Evolutionary conservation across 108 stramenopile genomes (phyloP).

Genomic region (Fistulifera solaris): DNA sequence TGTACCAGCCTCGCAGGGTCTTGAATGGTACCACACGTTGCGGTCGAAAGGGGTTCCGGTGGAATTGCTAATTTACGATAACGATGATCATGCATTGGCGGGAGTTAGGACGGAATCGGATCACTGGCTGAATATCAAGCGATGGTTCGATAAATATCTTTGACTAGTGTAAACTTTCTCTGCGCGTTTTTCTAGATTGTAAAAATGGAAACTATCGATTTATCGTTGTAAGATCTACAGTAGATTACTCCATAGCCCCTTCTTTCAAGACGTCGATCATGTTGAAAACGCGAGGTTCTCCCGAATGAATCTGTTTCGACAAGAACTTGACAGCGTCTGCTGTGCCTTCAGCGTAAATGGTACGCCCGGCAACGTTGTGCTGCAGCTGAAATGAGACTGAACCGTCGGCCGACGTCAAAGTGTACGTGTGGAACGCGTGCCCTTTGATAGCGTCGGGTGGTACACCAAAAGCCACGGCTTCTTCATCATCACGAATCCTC

Average conservation of each 20-base stretch:
- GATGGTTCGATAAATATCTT: constrained; percentile 71
- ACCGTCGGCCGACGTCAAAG: constrained; percentile 85
- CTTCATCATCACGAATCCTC: constrained; percentile 82
- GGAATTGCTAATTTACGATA: constrained; percentile 63
- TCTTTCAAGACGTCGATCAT: constrained; percentile 87
- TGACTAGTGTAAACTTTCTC: too few species aligned
- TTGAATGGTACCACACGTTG: constrained; percentile 70
- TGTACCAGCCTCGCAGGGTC: constrained; percentile 67
- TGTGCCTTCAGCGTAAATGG: constrained; percentile 97
- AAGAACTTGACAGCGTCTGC: constrained; percentile 96
- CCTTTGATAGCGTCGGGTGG: constrained; percentile 84
- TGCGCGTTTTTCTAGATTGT: not conserved
- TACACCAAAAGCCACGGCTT: constrained; percentile 87
- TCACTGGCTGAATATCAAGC: constrained; percentile 66
- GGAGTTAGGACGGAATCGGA: constrained; percentile 63
- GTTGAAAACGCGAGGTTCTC: constrained; percentile 66
- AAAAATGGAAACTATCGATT: not conserved
- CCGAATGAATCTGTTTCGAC: constrained; percentile 58
- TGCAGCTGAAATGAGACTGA: constrained; percentile 90
- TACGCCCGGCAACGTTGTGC: constrained; percentile 95
- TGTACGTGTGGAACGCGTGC: constrained; percentile 98
- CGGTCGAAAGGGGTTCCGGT: constrained; percentile 46
- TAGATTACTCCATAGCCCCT: constrained; percentile 68
- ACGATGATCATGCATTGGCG: constrained; percentile 72
- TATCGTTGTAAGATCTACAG: not conserved